phyloP scores from a whole-genome alignment of 2,329 filamentous ascomycete genomes.

The Trichoderma sp. region DNA sequence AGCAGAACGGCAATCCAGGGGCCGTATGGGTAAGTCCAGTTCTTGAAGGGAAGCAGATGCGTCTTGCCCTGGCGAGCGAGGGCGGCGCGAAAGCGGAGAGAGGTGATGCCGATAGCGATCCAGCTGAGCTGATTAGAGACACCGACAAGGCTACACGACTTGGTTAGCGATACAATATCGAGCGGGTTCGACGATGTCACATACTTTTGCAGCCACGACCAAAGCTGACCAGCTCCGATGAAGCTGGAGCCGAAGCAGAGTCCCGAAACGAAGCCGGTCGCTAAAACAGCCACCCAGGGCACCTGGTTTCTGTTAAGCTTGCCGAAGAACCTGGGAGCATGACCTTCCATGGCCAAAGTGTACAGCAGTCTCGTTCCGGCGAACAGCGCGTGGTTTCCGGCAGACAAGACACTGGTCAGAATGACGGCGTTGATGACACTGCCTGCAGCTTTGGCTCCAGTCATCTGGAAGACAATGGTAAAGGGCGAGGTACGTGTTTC shows the following conservation, averaged over 20 bases:
- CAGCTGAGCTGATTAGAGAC: constrained; percentile 69
- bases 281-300: constrained; percentile 46
- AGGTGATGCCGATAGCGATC: constrained; percentile 65
- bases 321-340: constrained; percentile 58
- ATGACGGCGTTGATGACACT: constrained; percentile 63
- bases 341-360: constrained; percentile 42
- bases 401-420: constrained; percentile 40
- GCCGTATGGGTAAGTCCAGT: constrained; percentile 66
- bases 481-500: constrained; percentile 40
- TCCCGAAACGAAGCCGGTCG: constrained; percentile 57
- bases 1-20: constrained; percentile 58
- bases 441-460: constrained; percentile 53
- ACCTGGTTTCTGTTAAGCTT: constrained; percentile 39
- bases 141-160: constrained; percentile 50
- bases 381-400: constrained; percentile 41
- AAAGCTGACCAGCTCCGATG: constrained; percentile 64
- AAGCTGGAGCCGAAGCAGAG: constrained; percentile 67
- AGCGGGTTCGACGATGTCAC: constrained; percentile 25
- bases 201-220: constrained; percentile 67
- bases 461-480: constrained; percentile 61
- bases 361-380: constrained; percentile 39
- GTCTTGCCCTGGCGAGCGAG: constrained; percentile 60
- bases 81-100: constrained; percentile 63
- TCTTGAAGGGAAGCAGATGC: constrained; percentile 62
- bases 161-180: not conserved